A percentile compares a stretch with the other conserved stretches of the same genome.
phyloP scores from a whole-genome alignment of 305 asterid genomes.

The Fraxinus latifolia region DNA sequence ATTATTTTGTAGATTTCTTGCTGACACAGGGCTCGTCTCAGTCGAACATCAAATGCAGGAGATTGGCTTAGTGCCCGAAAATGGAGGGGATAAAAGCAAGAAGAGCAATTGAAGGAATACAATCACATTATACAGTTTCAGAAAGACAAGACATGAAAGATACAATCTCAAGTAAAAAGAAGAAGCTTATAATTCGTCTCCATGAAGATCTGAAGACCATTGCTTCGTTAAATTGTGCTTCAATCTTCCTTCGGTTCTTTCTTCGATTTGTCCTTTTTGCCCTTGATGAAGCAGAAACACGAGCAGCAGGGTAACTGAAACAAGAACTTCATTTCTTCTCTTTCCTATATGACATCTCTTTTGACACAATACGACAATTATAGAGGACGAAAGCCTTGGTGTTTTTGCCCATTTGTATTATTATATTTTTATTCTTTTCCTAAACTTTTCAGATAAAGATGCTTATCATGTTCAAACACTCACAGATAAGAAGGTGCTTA shows the following conservation, averaged over 20 bases:
- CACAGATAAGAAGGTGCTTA: conserved; percentile 14
- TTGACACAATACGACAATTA: conserved; percentile 21
- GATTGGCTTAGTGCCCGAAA: conserved; percentile 52
- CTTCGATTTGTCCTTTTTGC: conserved; percentile 30
- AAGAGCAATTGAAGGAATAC: conserved; percentile 40
- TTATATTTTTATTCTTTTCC: conserved; percentile 28
- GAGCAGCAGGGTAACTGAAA: conserved; percentile 44
- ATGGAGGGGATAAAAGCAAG: conserved; percentile 31
- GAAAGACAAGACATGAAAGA: conserved; percentile 1
- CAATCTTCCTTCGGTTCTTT: conserved; percentile 28
- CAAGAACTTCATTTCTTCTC: conserved; percentile 39
- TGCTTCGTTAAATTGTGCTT: conserved; percentile 16
- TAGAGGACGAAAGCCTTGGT: conserved; percentile 11
- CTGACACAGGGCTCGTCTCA: conserved; percentile 74
- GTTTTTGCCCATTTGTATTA: not conserved
- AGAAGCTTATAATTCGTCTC: conserved; percentile 3
- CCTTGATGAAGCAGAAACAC: conserved; percentile 54
- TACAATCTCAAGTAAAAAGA: conserved; percentile 7
- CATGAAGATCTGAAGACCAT: conserved; percentile 11
- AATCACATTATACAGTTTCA: conserved; percentile 22
- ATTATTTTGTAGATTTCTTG: conserved; percentile 53
- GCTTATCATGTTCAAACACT: conserved; percentile 10
- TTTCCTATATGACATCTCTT: conserved; percentile 4
- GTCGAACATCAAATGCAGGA: conserved; percentile 69
- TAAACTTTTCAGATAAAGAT: conserved; percentile 27